Percentiles rank a stretch among this genome's conserved stretches.
These are phyloP conservation scores for Paxillus involutus DNA, from an alignment of 768 basidiomycete species.

Conservation along the genomic window DNA sequence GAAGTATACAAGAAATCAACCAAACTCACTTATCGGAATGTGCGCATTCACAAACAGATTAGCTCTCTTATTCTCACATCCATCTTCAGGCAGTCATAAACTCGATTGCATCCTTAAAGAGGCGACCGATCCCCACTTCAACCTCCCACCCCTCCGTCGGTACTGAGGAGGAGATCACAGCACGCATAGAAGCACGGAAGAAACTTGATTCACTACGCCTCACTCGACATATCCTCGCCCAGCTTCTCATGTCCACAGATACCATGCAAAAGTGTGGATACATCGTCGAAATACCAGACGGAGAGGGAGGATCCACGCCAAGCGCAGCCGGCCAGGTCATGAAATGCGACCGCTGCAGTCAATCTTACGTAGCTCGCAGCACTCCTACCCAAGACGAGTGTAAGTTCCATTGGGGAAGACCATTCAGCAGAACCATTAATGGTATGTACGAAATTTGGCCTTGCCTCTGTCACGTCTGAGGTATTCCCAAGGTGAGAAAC, in stretches of 20 bases:
- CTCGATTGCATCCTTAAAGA: slow-evolving; percentile 51
- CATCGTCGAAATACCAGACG: slow-evolving; percentile 63
- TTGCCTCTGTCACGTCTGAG: not conserved
- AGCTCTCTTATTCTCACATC: slow-evolving; percentile 10
- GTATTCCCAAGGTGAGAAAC: slow-evolving; percentile 55
- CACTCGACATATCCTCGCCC: slow-evolving; percentile 51
- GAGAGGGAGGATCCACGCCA: slow-evolving; percentile 62
- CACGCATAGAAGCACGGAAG: slow-evolving; percentile 55
- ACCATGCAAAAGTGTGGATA: slow-evolving; percentile 71
- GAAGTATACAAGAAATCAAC: slow-evolving; percentile 74
- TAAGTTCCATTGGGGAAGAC: slow-evolving; percentile 80
- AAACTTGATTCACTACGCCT: slow-evolving; percentile 53
- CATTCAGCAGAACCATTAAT: slow-evolving; percentile 57
- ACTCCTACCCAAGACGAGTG: slow-evolving; percentile 63
- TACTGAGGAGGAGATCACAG: slow-evolving; percentile 62
- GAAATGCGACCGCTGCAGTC: slow-evolving; percentile 80
- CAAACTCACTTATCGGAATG: slow-evolving; percentile 83
- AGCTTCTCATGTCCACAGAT: slow-evolving; percentile 56
- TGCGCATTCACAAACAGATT: slow-evolving; percentile 31
- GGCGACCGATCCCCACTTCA: slow-evolving; percentile 53
- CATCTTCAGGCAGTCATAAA: slow-evolving; percentile 47
- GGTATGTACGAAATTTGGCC: slow-evolving; percentile 43
- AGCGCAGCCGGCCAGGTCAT: slow-evolving; percentile 58
- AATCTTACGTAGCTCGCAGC: slow-evolving; percentile 66
- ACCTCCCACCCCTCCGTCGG: slow-evolving; percentile 73